Conservation (phyloP, 2,329 filamentous ascomycete genomes). For the Mariannaea sp. region DNA sequence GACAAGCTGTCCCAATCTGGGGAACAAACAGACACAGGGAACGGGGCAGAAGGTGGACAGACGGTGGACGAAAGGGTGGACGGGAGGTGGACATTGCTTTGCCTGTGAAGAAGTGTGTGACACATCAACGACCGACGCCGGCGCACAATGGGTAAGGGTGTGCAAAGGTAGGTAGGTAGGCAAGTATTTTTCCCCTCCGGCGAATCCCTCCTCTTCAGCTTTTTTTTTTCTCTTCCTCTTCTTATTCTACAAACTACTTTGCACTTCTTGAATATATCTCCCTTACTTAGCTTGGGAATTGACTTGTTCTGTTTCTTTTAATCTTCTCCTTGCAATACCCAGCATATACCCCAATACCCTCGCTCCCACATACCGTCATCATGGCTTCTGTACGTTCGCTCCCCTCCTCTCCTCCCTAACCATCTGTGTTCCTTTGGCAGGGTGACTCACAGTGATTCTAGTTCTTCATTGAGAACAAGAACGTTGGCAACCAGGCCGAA, state of each 20-base stretch:
- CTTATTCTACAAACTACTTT: slow-evolving; percentile 2
- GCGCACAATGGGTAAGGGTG: slow-evolving; percentile 32
- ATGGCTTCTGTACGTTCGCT: slow-evolving; percentile 38
- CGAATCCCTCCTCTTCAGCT: slow-evolving; percentile 9
- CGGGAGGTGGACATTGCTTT: neutral
- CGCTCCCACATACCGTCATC: slow-evolving; percentile 26
- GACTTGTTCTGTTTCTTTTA: slow-evolving; percentile 1
- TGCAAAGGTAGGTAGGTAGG: slow-evolving; percentile 18
- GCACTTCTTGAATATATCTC: neutral
- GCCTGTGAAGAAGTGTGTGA: slow-evolving; percentile 19
- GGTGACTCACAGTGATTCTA: slow-evolving; percentile 40
- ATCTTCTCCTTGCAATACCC: neutral
- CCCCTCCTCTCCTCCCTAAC: slow-evolving; percentile 11
- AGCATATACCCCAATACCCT: slow-evolving; percentile 14
- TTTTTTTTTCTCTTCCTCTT: slow-evolving; percentile 9
- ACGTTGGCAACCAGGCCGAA: slow-evolving; percentile 74
- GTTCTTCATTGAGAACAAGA: slow-evolving; percentile 79
- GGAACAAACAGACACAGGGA: too few species aligned
- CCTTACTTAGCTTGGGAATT: neutral
- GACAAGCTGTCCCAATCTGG: slow-evolving; percentile 22
- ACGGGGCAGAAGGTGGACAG: too few species aligned
- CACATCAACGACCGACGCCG: slow-evolving; percentile 35
- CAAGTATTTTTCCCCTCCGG: slow-evolving; percentile 10
- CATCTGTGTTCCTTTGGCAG: slow-evolving; percentile 18
- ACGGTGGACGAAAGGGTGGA: neutral